Base-by-base conservation (phyloP, 306 rosid species). In the Notholithocarpus densiflorus region DNA sequence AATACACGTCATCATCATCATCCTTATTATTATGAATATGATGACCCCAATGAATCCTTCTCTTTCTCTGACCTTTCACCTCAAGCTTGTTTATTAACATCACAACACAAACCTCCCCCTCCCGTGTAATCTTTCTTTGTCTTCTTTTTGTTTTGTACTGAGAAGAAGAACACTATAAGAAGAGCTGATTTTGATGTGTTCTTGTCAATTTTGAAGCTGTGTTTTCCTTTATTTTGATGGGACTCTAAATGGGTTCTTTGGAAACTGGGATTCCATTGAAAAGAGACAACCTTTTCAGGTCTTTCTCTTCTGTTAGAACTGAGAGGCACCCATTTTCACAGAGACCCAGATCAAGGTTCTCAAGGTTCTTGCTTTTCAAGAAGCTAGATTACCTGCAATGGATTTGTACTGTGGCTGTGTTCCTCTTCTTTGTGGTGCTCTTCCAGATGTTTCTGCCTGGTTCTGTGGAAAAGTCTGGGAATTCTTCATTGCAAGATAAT, bases 341-440 rank as follows among this genome's bases (percentile, higher is more conserved):
- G 86, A 91, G 97, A 86, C 86, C 88, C 79, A 93, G 98, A 90
- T 96, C 97, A 85, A 91, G 93, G 81, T 90, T 96, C 81, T 93
- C 99, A 8, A 87, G 96, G 81, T 88, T 88, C 71, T 81, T 95
- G 72, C 81, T 93, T 2, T 83, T 86, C 74, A 92, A 90, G 89
- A 96, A 87, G 81, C 85, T 96, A 20, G 98, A 93, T 84, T 96
- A 93, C 65, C 77, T 96, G 61, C 98, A 90, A 87, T 96, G 99
- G 99, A 91, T 90, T 87, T 96, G 97, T 76, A 89, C 97, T 8
- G 94, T 93, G 68, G 85, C 68, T 6, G 94, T 96, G 75, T 96
- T 96, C 77, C 86, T 96, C 1, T 87, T 90, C 84, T 87, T 96
- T 75, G 90, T 92, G 37, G 90, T 89, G 74, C 87, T 93, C 51